phyloP scores from a whole-genome alignment of 2,329 filamentous ascomycete species.

The Cercospora sojina region DNA sequence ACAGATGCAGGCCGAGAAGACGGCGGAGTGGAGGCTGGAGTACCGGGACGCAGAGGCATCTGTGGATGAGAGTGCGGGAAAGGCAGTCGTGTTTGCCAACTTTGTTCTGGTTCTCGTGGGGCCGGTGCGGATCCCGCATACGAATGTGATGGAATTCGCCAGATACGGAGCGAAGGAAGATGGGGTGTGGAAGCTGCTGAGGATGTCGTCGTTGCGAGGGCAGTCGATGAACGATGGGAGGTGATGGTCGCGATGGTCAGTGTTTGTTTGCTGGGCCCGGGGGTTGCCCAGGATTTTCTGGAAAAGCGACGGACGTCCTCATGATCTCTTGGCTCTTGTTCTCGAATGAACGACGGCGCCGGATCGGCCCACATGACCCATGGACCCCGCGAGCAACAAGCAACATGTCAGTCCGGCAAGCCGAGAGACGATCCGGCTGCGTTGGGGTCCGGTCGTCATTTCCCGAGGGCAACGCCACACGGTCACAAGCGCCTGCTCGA shows the following conservation, averaged over 20 bases:
- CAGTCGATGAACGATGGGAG: background rate
- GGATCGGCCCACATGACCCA: too few species aligned
- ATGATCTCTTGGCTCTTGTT: too few species aligned
- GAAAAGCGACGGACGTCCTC: too few species aligned
- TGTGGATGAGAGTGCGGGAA: slow-evolving; percentile 14
- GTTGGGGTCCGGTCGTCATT: background rate
- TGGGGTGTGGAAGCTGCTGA: slow-evolving; percentile 9
- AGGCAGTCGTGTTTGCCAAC: slow-evolving; percentile 8
- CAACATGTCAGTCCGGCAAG: too few species aligned
- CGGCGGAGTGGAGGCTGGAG: background rate
- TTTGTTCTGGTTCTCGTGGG: background rate
- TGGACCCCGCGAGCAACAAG: too few species aligned
- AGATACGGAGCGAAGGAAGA: slow-evolving; percentile 2
- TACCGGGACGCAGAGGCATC: slow-evolving; percentile 14
- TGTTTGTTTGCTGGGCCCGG: too few species aligned
- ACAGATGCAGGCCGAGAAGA: background rate
- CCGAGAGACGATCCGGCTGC: background rate
- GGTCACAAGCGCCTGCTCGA: background rate
- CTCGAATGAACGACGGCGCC: too few species aligned
- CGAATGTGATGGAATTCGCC: slow-evolving; percentile 14
- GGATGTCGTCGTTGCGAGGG: slow-evolving; percentile 10
- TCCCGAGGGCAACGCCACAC: background rate
- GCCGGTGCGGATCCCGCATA: slow-evolving; percentile 5
- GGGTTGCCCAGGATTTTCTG: too few species aligned
- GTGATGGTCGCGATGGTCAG: background rate